A percentile compares a stretch with the other conserved stretches of the same genome.
These are phyloP conservation scores for Mollisiaceae sp. DNA, from an alignment of 2,329 filamentous ascomycete genomes.

Conservation along the genomic window DNA sequence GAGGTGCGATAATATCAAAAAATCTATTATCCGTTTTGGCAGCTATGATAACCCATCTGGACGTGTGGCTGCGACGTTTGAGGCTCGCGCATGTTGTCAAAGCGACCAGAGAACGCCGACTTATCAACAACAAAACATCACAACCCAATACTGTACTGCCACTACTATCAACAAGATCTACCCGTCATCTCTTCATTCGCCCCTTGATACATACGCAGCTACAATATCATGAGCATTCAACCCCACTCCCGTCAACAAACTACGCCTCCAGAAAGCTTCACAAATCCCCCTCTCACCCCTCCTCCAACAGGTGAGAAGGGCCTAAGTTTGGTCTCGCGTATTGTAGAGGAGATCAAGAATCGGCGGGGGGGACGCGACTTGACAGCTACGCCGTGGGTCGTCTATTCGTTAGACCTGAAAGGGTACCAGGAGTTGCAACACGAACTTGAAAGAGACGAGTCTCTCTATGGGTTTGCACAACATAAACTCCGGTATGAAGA, in stretches of 20 bases:
- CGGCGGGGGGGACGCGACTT: slow-evolving; percentile 18
- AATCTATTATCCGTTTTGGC: too few species aligned
- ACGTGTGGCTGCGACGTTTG: too few species aligned
- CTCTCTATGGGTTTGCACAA: slow-evolving; percentile 28
- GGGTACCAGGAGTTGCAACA: slow-evolving; percentile 28
- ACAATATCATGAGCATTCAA: slow-evolving; percentile 27
- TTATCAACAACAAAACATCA: background rate
- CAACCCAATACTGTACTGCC: background rate
- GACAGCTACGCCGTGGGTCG: slow-evolving; percentile 22
- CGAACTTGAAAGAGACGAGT: slow-evolving; percentile 25
- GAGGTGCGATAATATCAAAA: too few species aligned
- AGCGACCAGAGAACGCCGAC: too few species aligned
- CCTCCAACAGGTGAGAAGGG: slow-evolving; percentile 29
- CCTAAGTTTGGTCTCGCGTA: slow-evolving; percentile 19
- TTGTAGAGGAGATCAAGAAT: slow-evolving; percentile 25
- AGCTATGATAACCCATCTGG: too few species aligned
- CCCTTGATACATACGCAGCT: background rate
- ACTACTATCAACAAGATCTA: slow-evolving; percentile 16
- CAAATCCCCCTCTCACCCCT: slow-evolving; percentile 28
- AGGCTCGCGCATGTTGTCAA: too few species aligned
- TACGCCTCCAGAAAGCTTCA: slow-evolving; percentile 30
- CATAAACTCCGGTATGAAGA: slow-evolving; percentile 32
- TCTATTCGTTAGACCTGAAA: slow-evolving; percentile 20
- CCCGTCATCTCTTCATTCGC: slow-evolving; percentile 17
- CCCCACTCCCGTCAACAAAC: slow-evolving; percentile 16